phyloP scores from a whole-genome alignment of 345 rosid species.

The Salix exigua region DNA sequence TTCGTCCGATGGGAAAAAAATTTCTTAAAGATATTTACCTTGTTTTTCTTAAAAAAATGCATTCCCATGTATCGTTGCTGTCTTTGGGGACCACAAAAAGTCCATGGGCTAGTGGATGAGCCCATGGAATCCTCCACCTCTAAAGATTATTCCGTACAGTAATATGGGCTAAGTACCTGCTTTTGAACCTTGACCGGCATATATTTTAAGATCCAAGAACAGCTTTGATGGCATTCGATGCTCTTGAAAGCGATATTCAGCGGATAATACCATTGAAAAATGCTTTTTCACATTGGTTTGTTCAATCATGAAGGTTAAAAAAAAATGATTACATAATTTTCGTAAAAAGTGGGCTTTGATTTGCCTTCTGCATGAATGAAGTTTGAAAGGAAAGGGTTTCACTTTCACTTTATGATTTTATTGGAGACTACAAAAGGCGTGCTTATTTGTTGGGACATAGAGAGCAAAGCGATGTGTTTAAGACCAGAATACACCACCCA shows the following conservation, averaged over 20 bases:
- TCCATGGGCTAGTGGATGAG: slow-evolving; percentile 24
- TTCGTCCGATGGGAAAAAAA: slow-evolving; percentile 22
- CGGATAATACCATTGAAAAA: not conserved
- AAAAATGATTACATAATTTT: slow-evolving; percentile 32
- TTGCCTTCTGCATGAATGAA: not conserved
- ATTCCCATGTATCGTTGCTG: slow-evolving; percentile 44
- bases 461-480: slow-evolving; percentile 28
- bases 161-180: not conserved
- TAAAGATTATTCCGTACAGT: slow-evolving; percentile 13
- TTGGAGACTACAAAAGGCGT: slow-evolving; percentile 7
- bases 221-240: not conserved
- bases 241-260: not conserved
- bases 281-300: not conserved
- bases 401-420: slow-evolving; percentile 14
- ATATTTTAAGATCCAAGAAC: slow-evolving; percentile 1
- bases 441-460: slow-evolving; percentile 35
- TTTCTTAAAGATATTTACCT: not conserved
- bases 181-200: not conserved
- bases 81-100: slow-evolving; percentile 15
- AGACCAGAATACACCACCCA: slow-evolving; percentile 12
- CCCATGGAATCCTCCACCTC: slow-evolving; percentile 12
- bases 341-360: slow-evolving; percentile 29
- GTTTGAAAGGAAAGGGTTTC: slow-evolving; percentile 12
- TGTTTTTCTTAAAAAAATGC: too few relatives aligned
- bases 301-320: slow-evolving; percentile 2